Conservation (phyloP, 768 basidiomycete genomes). For the Termitomyces sp. region DNA sequence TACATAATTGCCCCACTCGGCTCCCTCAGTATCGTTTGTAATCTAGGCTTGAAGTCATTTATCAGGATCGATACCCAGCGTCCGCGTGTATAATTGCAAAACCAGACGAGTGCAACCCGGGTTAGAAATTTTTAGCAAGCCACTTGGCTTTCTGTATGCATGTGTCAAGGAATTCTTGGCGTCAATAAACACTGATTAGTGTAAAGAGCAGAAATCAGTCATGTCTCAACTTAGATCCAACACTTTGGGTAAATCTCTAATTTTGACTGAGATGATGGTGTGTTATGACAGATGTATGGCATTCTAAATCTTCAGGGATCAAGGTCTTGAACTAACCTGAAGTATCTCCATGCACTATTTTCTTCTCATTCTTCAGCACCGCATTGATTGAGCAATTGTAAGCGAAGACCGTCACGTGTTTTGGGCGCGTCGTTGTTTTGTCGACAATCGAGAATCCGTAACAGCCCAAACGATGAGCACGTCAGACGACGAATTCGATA, state of each 20-base stretch:
- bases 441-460: background rate
- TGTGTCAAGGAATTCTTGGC: conserved; percentile 16
- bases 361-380: too few species aligned
- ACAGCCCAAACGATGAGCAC: conserved; percentile 13
- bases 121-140: conserved; percentile 5
- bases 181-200: background rate
- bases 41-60: background rate
- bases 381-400: too few species aligned
- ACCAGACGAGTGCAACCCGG: conserved; percentile 3
- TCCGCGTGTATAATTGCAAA: background rate
- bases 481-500: conserved; percentile 49
- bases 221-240: conserved; percentile 2
- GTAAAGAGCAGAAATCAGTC: background rate
- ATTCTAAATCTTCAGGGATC: background rate
- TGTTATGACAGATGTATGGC: conserved; percentile 3
- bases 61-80: conserved; percentile 4
- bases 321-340: background rate
- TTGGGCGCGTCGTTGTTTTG: background rate
- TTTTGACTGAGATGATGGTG: conserved; percentile 1
- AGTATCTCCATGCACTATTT: background rate
- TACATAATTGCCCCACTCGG: conserved; percentile 9
- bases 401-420: conserved; percentile 2
- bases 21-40: background rate
- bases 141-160: conserved; percentile 13
- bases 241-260: conserved; percentile 7